These are phyloP conservation scores for Esteya vermicola DNA, from an alignment of 2,329 filamentous ascomycete genomes.

Conservation along the genomic window DNA sequence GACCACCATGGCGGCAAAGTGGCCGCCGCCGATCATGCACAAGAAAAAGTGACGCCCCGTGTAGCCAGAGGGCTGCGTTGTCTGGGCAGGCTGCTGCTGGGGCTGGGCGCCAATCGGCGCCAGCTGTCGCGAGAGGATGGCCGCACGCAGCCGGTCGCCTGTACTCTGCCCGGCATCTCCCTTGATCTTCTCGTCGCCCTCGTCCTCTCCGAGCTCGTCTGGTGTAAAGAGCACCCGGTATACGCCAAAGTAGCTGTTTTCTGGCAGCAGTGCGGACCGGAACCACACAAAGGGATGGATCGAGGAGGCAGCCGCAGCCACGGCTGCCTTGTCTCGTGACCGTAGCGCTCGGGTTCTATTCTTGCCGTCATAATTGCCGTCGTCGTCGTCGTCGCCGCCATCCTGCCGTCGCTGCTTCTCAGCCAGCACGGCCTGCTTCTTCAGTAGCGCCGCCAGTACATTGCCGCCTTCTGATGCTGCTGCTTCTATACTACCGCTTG, in stretches of 20 bases:
- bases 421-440: constrained; percentile 65
- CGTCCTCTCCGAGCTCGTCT: constrained; percentile 58
- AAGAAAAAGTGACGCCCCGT: constrained; percentile 80
- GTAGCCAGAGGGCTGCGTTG: constrained; percentile 39
- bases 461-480: constrained; percentile 25
- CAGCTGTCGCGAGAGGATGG: constrained; percentile 18
- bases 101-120: constrained; percentile 13
- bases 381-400: constrained; percentile 21
- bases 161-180: not conserved
- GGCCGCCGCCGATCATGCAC: constrained; percentile 96
- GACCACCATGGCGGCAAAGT: constrained; percentile 94
- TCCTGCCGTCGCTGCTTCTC: constrained; percentile 21
- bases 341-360: constrained; percentile 21
- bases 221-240: constrained; percentile 71
- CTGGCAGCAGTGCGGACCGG: constrained; percentile 56
- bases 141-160: not conserved
- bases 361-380: constrained; percentile 28
- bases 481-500: constrained; percentile 5
- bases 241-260: constrained; percentile 68
- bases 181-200: no score
- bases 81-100: not conserved
- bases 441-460: constrained; percentile 61
- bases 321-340: constrained; percentile 36
- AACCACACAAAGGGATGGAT: constrained; percentile 58
- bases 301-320: not conserved